Conservation (phyloP, 306 rosid species). For the Dryas alaskensis region DNA sequence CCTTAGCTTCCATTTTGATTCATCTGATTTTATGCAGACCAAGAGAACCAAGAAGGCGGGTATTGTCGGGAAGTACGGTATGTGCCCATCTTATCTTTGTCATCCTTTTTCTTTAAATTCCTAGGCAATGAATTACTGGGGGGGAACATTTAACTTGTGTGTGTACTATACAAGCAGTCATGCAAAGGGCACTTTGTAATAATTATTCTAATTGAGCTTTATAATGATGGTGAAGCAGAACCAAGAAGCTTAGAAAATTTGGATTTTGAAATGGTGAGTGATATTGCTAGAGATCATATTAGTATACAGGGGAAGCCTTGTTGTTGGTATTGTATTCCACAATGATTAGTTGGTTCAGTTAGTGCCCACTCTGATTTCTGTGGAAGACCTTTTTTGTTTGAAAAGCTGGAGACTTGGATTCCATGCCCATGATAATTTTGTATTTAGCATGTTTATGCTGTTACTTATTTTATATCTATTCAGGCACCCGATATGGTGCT, state of each 20-base stretch:
- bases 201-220: background rate
- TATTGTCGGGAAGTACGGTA: slow-evolving; percentile 85
- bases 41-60: slow-evolving; percentile 96
- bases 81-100: slow-evolving; percentile 1
- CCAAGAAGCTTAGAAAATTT: no score
- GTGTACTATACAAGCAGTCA: background rate
- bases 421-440: background rate
- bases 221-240: background rate
- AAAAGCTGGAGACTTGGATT: background rate
- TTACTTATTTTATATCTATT: slow-evolving; percentile 8
- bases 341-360: background rate
- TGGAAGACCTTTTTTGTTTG: background rate
- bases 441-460: background rate
- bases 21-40: slow-evolving; percentile 39
- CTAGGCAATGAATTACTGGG: background rate
- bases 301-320: background rate
- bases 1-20: background rate
- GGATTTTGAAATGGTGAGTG: background rate
- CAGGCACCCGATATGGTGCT: slow-evolving; percentile 89
- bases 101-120: background rate
- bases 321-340: background rate
- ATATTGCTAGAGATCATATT: background rate
- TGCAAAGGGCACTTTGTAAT: background rate
- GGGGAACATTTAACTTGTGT: background rate
- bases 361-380: background rate